Evolutionary conservation across 164 flowering plant genomes (phyloP), one percentile per base, ranked within the genome.

Genomic region (Malania oleifera): DNA sequence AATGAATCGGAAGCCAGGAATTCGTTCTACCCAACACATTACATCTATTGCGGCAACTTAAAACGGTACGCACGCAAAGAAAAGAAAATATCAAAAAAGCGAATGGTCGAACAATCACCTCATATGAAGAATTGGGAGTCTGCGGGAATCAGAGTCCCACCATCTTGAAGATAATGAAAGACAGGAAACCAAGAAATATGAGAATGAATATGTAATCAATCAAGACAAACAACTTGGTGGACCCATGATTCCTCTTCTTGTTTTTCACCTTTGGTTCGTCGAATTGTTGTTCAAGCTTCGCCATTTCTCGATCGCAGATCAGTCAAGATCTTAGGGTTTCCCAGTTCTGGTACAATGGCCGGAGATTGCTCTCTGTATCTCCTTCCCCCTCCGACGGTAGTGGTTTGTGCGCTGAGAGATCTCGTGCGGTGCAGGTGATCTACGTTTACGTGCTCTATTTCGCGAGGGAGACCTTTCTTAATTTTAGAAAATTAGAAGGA

Each of bases 151-250:
- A 79, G 53, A 76, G 0, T 15, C 83, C 80, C 25, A 76, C 1
- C 46, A 87, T 35, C 66, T 80, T 82, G 63, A 63, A 65, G 56
- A 88, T 48, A 58, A 83, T 61, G 70, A 69, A 85, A 52, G 66
- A 60, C 62, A 85, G 85, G 63, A 87, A 77, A 1, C 64, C 78
- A 44, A 82, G 58, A 73, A 88, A 85, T 28, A 85, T 56, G 63
- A 66, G 46, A 57, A 88, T 71, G 69, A 85, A 88, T 24, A 85
- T 62, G 61, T 83, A 83, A 69, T 88, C 96, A 0, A 85, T 54
- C 53, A 79, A 64, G 3, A 88, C 76, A 54, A 88, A 88, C 50
- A 85, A 75, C n/a, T 40, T 64, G 37, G 84, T 76, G 7, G 90
- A 83, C 40, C 88, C 91, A 57, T 83, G 89, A 28, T 73, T 85